phyloP scores from a whole-genome alignment of 768 basidiomycete genomes.

The Suillus occidentalis region DNA sequence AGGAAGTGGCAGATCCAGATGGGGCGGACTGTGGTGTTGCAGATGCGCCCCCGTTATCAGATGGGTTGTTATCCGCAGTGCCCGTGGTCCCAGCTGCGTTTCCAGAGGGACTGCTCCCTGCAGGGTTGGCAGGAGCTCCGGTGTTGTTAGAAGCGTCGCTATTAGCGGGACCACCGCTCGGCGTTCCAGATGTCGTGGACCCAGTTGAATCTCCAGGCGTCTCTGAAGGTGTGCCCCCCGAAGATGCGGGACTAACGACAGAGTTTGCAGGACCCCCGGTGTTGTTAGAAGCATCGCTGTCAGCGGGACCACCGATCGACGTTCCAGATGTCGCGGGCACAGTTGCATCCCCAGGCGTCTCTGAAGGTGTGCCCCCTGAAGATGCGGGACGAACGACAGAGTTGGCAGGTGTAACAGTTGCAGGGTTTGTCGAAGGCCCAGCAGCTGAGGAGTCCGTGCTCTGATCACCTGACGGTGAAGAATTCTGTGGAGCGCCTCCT shows the following conservation, averaged over 20 bases:
- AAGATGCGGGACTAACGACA: neutral
- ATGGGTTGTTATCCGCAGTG: neutral
- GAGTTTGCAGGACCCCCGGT: conserved; percentile 3
- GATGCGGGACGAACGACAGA: conserved; percentile 2
- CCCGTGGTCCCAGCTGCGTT: neutral
- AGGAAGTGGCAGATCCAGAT: neutral
- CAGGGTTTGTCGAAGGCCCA: neutral
- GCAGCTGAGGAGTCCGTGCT: neutral
- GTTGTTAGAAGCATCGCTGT: neutral
- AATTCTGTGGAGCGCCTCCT: neutral
- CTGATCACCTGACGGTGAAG: conserved; percentile 1
- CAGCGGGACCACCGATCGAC: neutral
- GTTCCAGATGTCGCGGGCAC: neutral
- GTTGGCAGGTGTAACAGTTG: neutral
- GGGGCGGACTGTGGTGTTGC: neutral
- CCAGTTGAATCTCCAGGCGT: neutral
- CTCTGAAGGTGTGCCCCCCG: neutral
- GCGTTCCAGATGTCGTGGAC: neutral
- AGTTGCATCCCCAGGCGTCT: neutral
- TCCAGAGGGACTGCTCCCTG: neutral
- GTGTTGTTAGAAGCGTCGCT: neutral
- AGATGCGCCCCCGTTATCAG: neutral
- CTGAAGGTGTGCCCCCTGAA: neutral
- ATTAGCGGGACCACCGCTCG: neutral
- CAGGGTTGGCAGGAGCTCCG: neutral